A percentile compares a stretch with the other conserved stretches of the same genome.
Conservation (phyloP, 2,329 filamentous ascomycete genomes). For the Aspergillus eucalypticola region DNA sequence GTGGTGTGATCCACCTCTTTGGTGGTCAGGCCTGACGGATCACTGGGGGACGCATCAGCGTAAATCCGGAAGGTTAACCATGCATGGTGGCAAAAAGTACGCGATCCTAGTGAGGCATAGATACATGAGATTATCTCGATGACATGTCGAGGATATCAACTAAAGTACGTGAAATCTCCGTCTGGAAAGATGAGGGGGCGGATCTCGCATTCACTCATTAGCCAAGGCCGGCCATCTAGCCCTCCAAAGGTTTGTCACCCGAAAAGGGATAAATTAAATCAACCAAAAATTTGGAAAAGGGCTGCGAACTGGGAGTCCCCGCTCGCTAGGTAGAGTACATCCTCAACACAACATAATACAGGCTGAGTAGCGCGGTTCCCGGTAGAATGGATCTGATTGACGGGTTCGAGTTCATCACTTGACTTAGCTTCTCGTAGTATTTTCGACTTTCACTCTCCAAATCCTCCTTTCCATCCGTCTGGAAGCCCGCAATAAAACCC, state of each 20-base stretch:
- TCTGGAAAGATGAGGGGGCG: neutral
- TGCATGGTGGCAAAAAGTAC: constrained; percentile 7
- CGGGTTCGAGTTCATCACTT: neutral
- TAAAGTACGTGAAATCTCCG: neutral
- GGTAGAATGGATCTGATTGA: neutral
- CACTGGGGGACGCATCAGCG: constrained; percentile 5
- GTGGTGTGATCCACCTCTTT: constrained; percentile 16
- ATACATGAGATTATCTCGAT: neutral
- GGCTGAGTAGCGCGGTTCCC: neutral
- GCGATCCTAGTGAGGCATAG: neutral
- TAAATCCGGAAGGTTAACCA: constrained; percentile 4
- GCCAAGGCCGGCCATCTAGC: neutral
- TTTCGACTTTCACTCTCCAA: neutral
- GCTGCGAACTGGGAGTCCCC: neutral
- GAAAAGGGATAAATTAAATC: neutral
- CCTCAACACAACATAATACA: neutral
- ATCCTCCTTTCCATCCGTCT: neutral
- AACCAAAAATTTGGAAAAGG: neutral
- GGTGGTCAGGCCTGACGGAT: constrained; percentile 13
- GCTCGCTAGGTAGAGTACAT: neutral
- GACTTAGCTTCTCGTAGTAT: neutral
- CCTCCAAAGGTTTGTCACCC: neutral
- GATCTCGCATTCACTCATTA: neutral
- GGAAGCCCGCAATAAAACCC: neutral
- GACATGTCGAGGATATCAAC: neutral